Conservation (phyloP, 805 yeast genomes). For the Wickerhamiella kurtzmanii region DNA sequence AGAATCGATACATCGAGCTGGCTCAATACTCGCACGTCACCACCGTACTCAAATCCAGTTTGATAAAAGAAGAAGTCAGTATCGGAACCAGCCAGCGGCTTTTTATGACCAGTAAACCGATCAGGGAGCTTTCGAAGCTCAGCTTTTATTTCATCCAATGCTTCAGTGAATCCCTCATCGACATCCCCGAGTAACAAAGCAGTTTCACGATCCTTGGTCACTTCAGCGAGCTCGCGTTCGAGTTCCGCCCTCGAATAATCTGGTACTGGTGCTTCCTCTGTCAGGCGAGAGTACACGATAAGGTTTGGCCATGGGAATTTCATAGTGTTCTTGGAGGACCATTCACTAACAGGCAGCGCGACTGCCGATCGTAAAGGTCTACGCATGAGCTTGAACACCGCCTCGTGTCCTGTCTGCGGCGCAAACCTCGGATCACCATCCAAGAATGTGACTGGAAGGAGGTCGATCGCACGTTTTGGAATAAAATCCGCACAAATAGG, state of each 20-base stretch:
- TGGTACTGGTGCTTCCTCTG: constrained; percentile 41
- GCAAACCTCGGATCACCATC: constrained; percentile 8
- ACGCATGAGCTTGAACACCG: constrained; percentile 15
- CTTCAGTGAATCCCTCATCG: constrained; percentile 16
- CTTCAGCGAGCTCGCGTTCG: constrained; percentile 43
- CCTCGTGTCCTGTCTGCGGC: constrained; percentile 17
- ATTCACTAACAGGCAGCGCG: constrained; percentile 10
- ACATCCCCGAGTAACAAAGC: constrained; percentile 28
- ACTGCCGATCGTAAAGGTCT: constrained; percentile 7
- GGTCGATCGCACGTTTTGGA: constrained; percentile 1
- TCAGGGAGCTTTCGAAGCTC: not conserved
- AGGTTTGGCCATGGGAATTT: constrained; percentile 25
- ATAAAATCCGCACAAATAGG: constrained; percentile 18
- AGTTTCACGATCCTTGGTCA: constrained; percentile 38
- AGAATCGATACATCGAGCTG: constrained; percentile 70
- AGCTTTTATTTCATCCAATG: constrained; percentile 4
- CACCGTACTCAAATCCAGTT: constrained; percentile 48
- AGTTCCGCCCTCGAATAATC: constrained; percentile 41
- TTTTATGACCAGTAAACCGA: not conserved
- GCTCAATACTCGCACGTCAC: constrained; percentile 55
- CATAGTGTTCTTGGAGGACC: not conserved
- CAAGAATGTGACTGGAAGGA: constrained; percentile 16
- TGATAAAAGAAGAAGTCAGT: constrained; percentile 63
- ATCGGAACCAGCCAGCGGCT: constrained; percentile 19
- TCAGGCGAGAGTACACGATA: constrained; percentile 46